These are phyloP conservation scores for Fusarium tanahbumbuense DNA, from an alignment of 2,329 filamentous ascomycete genomes.

Conservation along the genomic window DNA sequence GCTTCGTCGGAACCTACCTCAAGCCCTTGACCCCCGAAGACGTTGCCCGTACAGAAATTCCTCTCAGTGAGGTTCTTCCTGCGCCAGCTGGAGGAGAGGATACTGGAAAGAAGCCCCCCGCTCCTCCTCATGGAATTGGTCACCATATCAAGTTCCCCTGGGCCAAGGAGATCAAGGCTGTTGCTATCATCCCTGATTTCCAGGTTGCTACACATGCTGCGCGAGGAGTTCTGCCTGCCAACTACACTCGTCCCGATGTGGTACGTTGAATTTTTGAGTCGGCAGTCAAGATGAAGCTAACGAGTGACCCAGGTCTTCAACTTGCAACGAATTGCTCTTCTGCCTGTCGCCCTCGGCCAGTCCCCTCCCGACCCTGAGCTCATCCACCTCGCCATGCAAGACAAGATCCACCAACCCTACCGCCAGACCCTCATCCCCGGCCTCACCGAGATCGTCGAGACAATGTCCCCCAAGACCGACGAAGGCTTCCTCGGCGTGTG, in stretches of 20 bases:
- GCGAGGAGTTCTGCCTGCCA: slow-evolving; percentile 82
- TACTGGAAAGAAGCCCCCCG: slow-evolving; percentile 85
- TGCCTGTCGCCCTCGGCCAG: slow-evolving; percentile 89
- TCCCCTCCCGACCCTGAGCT: slow-evolving; percentile 91
- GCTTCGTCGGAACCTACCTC: slow-evolving; percentile 96
- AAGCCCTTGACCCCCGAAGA: slow-evolving; percentile 92
- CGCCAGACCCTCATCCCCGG: slow-evolving; percentile 91
- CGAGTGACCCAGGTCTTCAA: slow-evolving; percentile 79
- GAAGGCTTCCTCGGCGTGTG: slow-evolving; percentile 93
- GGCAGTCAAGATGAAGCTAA: slow-evolving; percentile 18
- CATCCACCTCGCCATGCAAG: slow-evolving; percentile 98
- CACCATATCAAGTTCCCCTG: slow-evolving; percentile 97
- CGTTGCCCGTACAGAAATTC: slow-evolving; percentile 90
- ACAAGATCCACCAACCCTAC: slow-evolving; percentile 98
- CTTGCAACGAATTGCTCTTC: slow-evolving; percentile 89
- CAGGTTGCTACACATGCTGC: slow-evolving; percentile 95
- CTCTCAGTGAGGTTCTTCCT: slow-evolving; percentile 91
- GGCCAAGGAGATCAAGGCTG: slow-evolving; percentile 94
- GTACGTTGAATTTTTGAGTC: slow-evolving; percentile 58
- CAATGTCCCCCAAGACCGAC: slow-evolving; percentile 88
- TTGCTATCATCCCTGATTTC: slow-evolving; percentile 96
- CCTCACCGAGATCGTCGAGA: slow-evolving; percentile 88
- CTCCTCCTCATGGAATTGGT: slow-evolving; percentile 91
- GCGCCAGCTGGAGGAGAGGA: slow-evolving; percentile 90
- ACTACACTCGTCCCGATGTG: slow-evolving; percentile 84